Conservation (phyloP, 306 rosid species). For the Casuarina glauca region DNA sequence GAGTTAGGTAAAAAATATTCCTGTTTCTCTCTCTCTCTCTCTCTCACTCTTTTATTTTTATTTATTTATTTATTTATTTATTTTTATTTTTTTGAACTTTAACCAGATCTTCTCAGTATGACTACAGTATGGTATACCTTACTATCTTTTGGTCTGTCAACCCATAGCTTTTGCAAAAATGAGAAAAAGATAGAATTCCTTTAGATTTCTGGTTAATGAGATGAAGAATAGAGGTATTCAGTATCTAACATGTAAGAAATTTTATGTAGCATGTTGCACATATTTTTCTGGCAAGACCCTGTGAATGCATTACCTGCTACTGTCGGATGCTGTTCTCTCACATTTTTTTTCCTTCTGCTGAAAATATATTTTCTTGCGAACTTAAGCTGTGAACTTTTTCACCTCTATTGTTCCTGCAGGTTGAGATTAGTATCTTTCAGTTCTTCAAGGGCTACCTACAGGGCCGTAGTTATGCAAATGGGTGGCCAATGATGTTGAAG, state of each 20-base stretch:
- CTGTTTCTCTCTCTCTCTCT: neutral
- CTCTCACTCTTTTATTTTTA: neutral
- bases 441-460: slow-evolving; percentile 66
- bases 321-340: slow-evolving; percentile 6
- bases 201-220: neutral
- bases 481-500: slow-evolving; percentile 73
- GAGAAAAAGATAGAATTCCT: neutral
- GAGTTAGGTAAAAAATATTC: neutral
- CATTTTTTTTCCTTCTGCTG: neutral
- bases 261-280: neutral
- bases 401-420: slow-evolving; percentile 42
- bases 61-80: neutral
- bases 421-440: slow-evolving; percentile 45
- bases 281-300: too few species aligned
- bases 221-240: neutral
- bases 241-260: neutral
- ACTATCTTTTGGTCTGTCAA: neutral
- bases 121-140: neutral
- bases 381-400: slow-evolving; percentile 17
- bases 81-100: neutral
- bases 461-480: slow-evolving; percentile 54
- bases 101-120: neutral
- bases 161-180: neutral
- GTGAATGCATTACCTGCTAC: neutral
- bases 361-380: slow-evolving; percentile 15